Evolutionary conservation across 1,139 yeast species (phyloP), one percentile per base, ranked within the genome.

Genomic region (Kluyveromyces sp.): DNA sequence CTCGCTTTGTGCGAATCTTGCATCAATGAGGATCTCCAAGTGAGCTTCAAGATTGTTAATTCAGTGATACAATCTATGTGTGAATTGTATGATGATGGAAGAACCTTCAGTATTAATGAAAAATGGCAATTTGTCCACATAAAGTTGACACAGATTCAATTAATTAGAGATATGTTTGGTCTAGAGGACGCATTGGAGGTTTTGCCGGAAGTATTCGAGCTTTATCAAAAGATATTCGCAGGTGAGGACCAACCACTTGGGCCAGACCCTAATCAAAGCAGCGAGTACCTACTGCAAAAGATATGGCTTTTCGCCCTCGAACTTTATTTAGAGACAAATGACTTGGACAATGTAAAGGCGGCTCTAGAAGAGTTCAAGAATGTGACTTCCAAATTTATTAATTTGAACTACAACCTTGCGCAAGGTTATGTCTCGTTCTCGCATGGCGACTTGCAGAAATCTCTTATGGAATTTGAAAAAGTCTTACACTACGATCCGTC

Each of bases 301-400:
- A 58, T 85, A 11, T 88, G 96, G 96, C 62, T 87, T 42, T 78
- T 87, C 77, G 73, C 86, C 0, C 74, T 88, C 1, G 74, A 74
- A 34, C 66, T 86, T 32, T 88, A 85, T 60, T 66, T 76, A 52
- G 75, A 77, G 50, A 70, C 76, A 3, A 80, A 75, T 1, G 66
- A 77, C 43, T 51, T 65, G 3, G 73, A 68, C 6, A 94, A 86
- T 47, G 78, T 89, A 9, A 81, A 79, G 53, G 80, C 77, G 49
- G 84, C 95, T 42, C 71, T 87, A 6, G 71, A 73, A 7, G 95
- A 87, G 59, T 87, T 94, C 0, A 84, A 77, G 49, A 64, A 70
- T 1, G 54, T 61, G 3, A 55, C 53, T 3, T 33, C 47, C 8
- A 44, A 46, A 11, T 55, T 51, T 35, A 55, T 50, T 32, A 61